Evolutionary conservation across 768 basidiomycete species (phyloP).

Genomic region (Termitomyces sp.): DNA sequence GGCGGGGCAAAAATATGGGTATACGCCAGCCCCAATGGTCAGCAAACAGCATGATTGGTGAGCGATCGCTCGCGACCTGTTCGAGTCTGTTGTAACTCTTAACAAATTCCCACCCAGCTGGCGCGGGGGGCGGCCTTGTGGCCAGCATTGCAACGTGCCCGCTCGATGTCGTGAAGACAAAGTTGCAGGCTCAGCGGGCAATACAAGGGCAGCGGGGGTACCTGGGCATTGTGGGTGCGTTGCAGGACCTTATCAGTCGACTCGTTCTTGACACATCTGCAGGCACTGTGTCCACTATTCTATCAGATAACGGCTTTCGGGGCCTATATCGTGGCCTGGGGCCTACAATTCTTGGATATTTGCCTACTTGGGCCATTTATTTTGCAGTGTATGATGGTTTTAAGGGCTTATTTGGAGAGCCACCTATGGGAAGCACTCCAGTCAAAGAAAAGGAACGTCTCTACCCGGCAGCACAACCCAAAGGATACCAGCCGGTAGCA

Average conservation of each 20-base stretch:
- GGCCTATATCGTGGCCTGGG: conserved; percentile 97
- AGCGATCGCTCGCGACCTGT: conserved; percentile 18
- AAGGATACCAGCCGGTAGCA: conserved; percentile 77
- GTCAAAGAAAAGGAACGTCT: conserved; percentile 37
- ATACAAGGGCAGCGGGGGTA: conserved; percentile 68
- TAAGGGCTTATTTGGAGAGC: conserved; percentile 76
- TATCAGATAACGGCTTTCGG: conserved; percentile 68
- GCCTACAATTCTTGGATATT: conserved; percentile 92
- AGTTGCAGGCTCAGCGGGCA: conserved; percentile 88
- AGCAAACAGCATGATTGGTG: conserved; percentile 80
- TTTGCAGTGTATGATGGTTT: conserved; percentile 97
- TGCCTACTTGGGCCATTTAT: conserved; percentile 99
- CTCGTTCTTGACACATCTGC: conserved; percentile 8
- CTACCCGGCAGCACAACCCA: conserved; percentile 79
- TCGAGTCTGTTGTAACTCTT: conserved; percentile 5
- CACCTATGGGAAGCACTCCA: conserved; percentile 37
- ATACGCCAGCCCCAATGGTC: conserved; percentile 58
- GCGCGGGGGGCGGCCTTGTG: conserved; percentile 91
- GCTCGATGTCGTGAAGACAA: conserved; percentile 96
- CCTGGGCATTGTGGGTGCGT: conserved; percentile 69
- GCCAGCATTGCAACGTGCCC: conserved; percentile 95
- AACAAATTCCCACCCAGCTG: conserved; percentile 45
- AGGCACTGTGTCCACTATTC: conserved; percentile 37
- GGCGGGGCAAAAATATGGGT: conserved; percentile 67
- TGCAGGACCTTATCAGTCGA: conserved; percentile 5